phyloP scores from a whole-genome alignment of 305 asterid species.

The Petunia hybrid region DNA sequence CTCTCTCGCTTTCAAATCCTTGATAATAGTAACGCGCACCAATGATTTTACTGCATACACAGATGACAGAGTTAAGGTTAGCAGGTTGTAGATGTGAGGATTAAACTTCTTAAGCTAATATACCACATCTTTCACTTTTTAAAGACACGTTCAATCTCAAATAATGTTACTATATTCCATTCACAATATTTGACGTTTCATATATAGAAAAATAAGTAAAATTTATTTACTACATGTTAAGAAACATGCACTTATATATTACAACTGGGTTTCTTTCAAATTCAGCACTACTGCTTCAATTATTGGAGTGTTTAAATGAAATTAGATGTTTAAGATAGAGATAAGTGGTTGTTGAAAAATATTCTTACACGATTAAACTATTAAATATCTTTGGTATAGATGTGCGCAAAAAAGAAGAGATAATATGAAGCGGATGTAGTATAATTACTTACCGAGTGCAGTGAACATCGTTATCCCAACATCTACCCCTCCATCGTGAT shows the following conservation, averaged over 20 bases:
- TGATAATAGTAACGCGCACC: slow-evolving; percentile 32
- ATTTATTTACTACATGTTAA: no score
- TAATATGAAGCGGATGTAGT: not conserved
- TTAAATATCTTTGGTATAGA: not conserved
- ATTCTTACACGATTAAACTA: no score
- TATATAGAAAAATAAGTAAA: no score
- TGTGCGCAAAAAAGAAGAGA: not conserved
- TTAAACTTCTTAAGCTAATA: not conserved
- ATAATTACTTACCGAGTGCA: slow-evolving; percentile 21
- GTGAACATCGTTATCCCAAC: not conserved
- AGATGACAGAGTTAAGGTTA: not conserved
- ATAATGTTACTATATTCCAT: no score
- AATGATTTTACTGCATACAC: slow-evolving; percentile 26
- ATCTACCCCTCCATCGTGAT: slow-evolving; percentile 27
- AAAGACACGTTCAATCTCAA: no score
- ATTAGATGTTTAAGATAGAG: no score
- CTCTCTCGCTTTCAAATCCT: slow-evolving; percentile 28
- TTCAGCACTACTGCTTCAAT: slow-evolving; percentile 40
- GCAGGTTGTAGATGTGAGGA: not conserved
- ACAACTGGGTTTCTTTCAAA: slow-evolving; percentile 55
- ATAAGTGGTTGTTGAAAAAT: no score
- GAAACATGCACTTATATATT: slow-evolving; percentile 32
- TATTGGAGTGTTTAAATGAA: no score
- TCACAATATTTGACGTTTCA: no score
- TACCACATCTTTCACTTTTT: no score